Evolutionary conservation across 1,284 basidiomycete genomes (phyloP), one percentile per base, ranked within the genome.

Genomic region (Leccinum subatratum): DNA sequence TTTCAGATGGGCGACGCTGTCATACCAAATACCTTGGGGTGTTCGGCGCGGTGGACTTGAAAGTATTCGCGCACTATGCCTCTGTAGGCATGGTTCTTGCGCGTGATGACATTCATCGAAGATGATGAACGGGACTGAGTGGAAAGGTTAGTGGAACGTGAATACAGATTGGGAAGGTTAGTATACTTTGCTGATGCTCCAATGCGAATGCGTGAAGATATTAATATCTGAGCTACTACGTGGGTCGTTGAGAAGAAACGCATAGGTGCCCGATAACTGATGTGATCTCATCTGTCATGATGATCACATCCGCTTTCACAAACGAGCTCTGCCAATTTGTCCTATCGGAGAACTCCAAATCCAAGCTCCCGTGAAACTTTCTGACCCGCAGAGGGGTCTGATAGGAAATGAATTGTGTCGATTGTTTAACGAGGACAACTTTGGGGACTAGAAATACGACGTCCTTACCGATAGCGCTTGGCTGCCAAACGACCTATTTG

Each of bases 1-100:
- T 92, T 90, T 87, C 89, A 92, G 34, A 93, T 86, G 0, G 93
- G 92, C 25, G 91, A 93, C 0, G 93, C 93, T 0, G 93, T 95
- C 87, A 95, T 90, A 4, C 93, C 93, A 70, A 95, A 92, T 18
- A 95, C 82, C 73, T 89, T 93, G 2, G 93, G 93, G 20, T 90
- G 82, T 12, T 79, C 72, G 3, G 77, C 58, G 1, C 72, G 67
- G 39, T 83, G 77, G 58, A 81, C 79, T 63, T 86, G 82, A 69
- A 85, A 84, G 75, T 93, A 94, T 76, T 92, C 88, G 22, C 85
- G 84, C 87, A 94, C 89, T 66, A 94, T 91, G 25, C 83, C 83
- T 69, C 91, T 92, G 71, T 92, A 93, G 1, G 92, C 88, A 72
- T 94, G 90, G 65, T 90, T 90, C 75, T 91, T 92, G 64, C 87